Evolutionary conservation across 352 stramenopile species (phyloP).

Genomic region (Pythium utonaiense): DNA sequence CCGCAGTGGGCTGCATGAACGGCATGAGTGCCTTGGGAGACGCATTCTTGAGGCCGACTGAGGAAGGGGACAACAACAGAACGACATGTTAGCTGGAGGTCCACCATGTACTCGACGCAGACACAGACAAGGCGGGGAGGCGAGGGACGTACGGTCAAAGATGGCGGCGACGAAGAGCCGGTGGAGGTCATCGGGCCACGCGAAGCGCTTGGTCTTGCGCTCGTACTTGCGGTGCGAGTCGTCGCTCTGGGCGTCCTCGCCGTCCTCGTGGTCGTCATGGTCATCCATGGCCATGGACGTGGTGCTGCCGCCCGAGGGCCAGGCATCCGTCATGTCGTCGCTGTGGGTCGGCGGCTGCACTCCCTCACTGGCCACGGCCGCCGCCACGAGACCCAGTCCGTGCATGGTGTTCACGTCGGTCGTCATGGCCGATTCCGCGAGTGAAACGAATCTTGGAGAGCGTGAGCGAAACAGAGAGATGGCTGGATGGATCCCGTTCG

Average conservation of each 20-base stretch:
- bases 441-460: not conserved
- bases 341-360: not conserved
- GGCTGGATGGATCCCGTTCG: too few species aligned
- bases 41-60: slow-evolving; percentile 83
- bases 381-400: slow-evolving; percentile 1
- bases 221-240: slow-evolving; percentile 81
- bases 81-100: not conserved
- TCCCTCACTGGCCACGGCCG: not conserved
- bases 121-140: too few species aligned
- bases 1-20: slow-evolving; percentile 51
- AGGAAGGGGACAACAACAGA: not conserved
- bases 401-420: slow-evolving; percentile 12
- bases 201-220: slow-evolving; percentile 85
- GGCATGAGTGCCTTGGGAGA: slow-evolving; percentile 76
- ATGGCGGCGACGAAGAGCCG: slow-evolving; percentile 86
- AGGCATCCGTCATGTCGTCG: slow-evolving; percentile 4
- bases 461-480: too few species aligned
- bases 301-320: slow-evolving; percentile 15
- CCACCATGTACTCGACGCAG: too few species aligned
- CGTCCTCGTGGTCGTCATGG: not conserved
- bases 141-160: slow-evolving; percentile 77
- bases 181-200: slow-evolving; percentile 86
- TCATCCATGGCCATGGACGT: slow-evolving; percentile 14
- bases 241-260: not conserved
- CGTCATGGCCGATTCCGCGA: slow-evolving; percentile 4